A percentile compares a stretch with the other conserved stretches of the same genome.
Evolutionary conservation across 2,329 filamentous ascomycete genomes (phyloP).

Genomic region (Phaeosphaeria sp.): DNA sequence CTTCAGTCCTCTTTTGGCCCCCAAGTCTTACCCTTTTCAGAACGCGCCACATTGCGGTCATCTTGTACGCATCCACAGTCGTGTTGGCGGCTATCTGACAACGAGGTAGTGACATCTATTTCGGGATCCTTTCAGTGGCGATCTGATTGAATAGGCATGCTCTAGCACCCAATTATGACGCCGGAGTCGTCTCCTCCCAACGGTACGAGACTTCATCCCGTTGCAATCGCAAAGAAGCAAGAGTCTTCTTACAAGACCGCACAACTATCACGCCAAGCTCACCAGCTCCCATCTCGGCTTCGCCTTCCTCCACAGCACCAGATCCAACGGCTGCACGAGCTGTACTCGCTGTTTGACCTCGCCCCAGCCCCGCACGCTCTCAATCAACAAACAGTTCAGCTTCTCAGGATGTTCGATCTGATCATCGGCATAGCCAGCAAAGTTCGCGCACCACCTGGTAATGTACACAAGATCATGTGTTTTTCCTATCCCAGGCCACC

Average conservation of each 20-base stretch:
- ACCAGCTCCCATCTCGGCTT: slow-evolving; percentile 5
- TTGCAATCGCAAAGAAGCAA: too few relatives aligned
- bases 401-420: neutral
- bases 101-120: too few relatives aligned
- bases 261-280: slow-evolving; percentile 5
- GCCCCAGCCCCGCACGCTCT: slow-evolving; percentile 2
- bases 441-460: neutral
- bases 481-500: neutral
- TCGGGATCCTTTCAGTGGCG: too few relatives aligned
- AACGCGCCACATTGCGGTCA: neutral
- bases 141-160: too few relatives aligned
- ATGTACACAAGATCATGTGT: slow-evolving; percentile 3
- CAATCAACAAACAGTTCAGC: slow-evolving; percentile 3
- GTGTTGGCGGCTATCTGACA: neutral
- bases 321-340: neutral
- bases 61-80: neutral
- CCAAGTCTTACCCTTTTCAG: neutral
- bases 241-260: too few relatives aligned
- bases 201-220: too few relatives aligned
- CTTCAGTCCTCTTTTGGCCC: neutral
- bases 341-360: slow-evolving; percentile 3
- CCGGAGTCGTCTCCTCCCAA: too few relatives aligned
- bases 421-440: neutral
- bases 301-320: slow-evolving; percentile 1
- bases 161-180: too few relatives aligned